Percentiles rank a stretch among this genome's conserved stretches.
Conservation (phyloP, 2,329 filamentous ascomycete genomes). For the Tetracladium maxilliforme region DNA sequence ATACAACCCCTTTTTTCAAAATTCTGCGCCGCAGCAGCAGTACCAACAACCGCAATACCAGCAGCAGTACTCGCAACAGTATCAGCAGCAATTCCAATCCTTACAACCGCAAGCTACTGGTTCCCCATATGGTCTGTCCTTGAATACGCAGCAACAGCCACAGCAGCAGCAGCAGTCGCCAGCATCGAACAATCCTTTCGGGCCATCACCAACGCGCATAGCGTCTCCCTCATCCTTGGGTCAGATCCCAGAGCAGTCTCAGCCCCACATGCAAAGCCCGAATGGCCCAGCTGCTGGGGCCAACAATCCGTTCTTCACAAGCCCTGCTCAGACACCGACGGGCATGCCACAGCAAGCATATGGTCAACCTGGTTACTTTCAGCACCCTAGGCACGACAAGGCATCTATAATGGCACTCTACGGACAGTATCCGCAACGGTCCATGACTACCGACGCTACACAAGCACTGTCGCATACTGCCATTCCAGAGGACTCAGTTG, state of each 20-base stretch:
- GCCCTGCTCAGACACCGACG: too few species aligned
- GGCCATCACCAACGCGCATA: conserved; percentile 13
- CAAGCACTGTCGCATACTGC: too few species aligned
- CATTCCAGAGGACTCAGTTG: too few species aligned
- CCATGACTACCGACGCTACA: too few species aligned
- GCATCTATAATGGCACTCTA: too few species aligned
- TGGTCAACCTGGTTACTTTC: too few species aligned
- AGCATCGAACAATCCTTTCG: conserved; percentile 5
- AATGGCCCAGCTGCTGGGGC: conserved; percentile 5
- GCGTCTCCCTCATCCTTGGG: conserved; percentile 15
- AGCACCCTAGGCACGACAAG: too few species aligned
- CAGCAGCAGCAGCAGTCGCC: conserved; percentile 18
- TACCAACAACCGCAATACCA: conserved; percentile 18
- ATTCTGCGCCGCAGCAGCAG: conserved; percentile 7
- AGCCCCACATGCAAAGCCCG: conserved; percentile 1
- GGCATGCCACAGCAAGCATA: too few species aligned
- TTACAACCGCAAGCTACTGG: conserved; percentile 12
- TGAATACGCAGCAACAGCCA: conserved; percentile 11
- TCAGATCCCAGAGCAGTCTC: conserved; percentile 6
- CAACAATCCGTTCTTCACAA: too few species aligned
- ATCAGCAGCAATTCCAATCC: conserved; percentile 6
- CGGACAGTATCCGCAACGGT: too few species aligned
- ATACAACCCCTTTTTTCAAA: conserved; percentile 37
- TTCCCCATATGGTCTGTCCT: too few species aligned
- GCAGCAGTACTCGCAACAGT: conserved; percentile 15